phyloP scores from a whole-genome alignment of 768 basidiomycete genomes.

The Auriscalpium microsporum region DNA sequence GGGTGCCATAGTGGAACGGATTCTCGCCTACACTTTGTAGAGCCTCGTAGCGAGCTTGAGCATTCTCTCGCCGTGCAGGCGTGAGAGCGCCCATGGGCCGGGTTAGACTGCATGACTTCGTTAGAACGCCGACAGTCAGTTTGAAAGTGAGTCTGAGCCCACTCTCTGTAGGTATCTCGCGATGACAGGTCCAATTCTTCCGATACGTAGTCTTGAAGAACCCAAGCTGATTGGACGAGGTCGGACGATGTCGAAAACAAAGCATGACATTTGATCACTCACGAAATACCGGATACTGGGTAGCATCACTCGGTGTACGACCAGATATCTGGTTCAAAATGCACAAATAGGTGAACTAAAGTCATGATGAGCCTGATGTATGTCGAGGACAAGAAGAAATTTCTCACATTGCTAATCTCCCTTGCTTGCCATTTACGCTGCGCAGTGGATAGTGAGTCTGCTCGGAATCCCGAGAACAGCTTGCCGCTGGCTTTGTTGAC shows the following conservation, averaged over 20 bases:
- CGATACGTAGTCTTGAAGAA: conserved; percentile 78
- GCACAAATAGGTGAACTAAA: conserved; percentile 80
- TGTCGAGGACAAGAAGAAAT: background rate
- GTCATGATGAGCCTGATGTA: background rate
- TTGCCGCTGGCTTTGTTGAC: conserved; percentile 44
- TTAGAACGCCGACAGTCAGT: no score
- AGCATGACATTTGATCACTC: conserved; percentile 19
- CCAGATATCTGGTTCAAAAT: conserved; percentile 90
- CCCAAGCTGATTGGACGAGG: conserved; percentile 57
- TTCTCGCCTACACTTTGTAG: conserved; percentile 74
- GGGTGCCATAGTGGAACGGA: conserved; percentile 91
- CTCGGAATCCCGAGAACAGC: conserved; percentile 39
- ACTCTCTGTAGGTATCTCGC: conserved; percentile 68
- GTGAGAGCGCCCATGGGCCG: conserved; percentile 91
- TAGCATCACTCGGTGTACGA: conserved; percentile 89
- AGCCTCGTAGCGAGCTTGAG: conserved; percentile 64
- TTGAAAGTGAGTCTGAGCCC: conserved; percentile 19
- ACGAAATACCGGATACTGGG: conserved; percentile 92
- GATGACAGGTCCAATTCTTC: conserved; percentile 53
- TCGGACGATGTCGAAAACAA: background rate
- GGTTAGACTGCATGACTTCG: conserved; percentile 37
- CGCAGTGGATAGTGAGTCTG: conserved; percentile 60
- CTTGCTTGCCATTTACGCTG: conserved; percentile 82
- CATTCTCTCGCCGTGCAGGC: conserved; percentile 62
- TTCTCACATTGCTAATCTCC: conserved; percentile 81